Conservation (phyloP, 2,329 filamentous ascomycete genomes). For the Plenodomus lindquistii region DNA sequence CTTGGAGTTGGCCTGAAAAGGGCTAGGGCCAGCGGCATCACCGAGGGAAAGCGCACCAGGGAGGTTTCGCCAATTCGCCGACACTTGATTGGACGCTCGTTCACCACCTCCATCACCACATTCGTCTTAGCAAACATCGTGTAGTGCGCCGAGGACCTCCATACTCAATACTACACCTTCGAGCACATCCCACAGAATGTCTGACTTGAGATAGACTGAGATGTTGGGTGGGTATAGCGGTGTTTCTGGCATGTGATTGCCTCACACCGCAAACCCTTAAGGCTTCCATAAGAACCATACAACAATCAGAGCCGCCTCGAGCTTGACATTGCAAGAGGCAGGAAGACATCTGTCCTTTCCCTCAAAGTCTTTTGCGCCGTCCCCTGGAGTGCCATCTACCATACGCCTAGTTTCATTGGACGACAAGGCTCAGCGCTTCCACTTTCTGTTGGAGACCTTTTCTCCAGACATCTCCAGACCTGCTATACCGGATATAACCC, state of each 20-base stretch:
- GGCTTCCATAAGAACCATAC: neutral
- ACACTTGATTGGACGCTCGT: conserved; percentile 20
- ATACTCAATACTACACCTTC: neutral
- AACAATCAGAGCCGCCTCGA: neutral
- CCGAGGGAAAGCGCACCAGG: conserved; percentile 17
- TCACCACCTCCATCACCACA: neutral
- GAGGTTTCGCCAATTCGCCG: conserved; percentile 12
- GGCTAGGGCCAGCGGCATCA: conserved; percentile 22
- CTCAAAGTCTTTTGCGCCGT: no score
- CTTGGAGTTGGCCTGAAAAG: conserved; percentile 25
- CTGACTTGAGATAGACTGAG: neutral
- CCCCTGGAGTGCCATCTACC: no score
- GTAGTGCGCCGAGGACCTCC: neutral
- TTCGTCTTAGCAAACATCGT: neutral
- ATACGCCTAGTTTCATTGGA: no score
- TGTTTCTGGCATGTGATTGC: neutral
- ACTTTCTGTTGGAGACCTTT: no score
- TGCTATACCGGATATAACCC: no score
- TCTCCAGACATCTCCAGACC: no score
- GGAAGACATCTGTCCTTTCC: no score
- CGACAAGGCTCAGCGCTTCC: no score
- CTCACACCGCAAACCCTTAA: neutral
- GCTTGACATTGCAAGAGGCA: no score
- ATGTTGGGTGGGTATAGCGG: neutral
- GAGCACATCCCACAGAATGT: neutral